A percentile compares a stretch with the other conserved stretches of the same genome.
Evolutionary conservation across 2,329 filamentous ascomycete genomes (phyloP).

Genomic region (Dichotomopilus funicola): DNA sequence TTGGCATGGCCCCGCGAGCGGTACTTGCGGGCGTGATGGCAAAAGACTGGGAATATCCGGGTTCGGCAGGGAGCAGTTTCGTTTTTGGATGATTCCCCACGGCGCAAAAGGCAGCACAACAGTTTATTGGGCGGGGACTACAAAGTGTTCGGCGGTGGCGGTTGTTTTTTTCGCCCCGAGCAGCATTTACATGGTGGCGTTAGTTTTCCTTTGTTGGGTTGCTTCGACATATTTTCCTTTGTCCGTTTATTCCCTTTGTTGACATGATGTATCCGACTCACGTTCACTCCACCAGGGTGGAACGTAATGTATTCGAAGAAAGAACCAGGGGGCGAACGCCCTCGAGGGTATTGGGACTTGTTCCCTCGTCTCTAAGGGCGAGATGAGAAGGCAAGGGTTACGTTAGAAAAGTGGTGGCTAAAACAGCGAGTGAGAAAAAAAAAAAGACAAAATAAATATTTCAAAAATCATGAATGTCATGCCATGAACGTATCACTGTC

Average conservation of each 20-base stretch:
- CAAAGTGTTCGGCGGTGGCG: neutral
- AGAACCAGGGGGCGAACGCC: neutral
- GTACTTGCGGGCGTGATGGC: slow-evolving; percentile 1
- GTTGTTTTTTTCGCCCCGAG: neutral
- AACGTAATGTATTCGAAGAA: slow-evolving; percentile 16
- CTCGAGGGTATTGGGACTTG: neutral
- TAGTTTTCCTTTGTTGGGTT: slow-evolving; percentile 5
- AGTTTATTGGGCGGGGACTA: too few species aligned
- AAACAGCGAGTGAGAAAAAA: neutral
- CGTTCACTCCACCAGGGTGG: slow-evolving; percentile 4
- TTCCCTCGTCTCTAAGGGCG: too few species aligned
- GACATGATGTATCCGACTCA: slow-evolving; percentile 11
- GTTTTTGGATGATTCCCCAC: neutral
- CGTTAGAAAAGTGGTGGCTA: neutral
- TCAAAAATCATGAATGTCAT: neutral
- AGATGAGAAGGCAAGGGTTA: too few species aligned
- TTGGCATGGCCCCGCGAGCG: neutral
- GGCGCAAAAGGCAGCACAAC: neutral
- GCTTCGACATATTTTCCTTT: neutral
- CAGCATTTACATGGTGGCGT: slow-evolving; percentile 25
- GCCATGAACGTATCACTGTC: neutral
- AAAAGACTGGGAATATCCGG: neutral
- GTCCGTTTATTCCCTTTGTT: neutral
- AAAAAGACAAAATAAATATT: neutral
- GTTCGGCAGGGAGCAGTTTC: neutral